Base-by-base conservation (phyloP, 1,284 basidiomycete genomes). In the Caloboletus inedulis region DNA sequence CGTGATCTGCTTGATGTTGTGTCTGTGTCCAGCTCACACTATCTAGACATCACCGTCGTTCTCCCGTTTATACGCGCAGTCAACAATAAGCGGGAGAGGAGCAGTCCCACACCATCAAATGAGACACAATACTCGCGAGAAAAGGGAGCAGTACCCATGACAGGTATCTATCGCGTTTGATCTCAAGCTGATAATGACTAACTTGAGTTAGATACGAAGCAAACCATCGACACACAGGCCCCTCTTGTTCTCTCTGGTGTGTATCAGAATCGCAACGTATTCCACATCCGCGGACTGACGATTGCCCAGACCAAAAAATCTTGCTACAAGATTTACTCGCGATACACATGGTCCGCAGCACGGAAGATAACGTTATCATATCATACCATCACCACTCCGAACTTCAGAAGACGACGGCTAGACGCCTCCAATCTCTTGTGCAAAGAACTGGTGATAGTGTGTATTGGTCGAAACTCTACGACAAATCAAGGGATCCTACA, bases 381-480 rank as follows among this genome's bases (percentile, higher is more conserved):
- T 72, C 75, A 14, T 76, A 72, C 44, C 76, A 77, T 41, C 71
- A 74, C 7, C 56, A 57, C 16, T 61, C 65, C 8, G 52, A 62
- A 6, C 52, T 62, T 13, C 61, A 65, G 25, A 66, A 65, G 30
- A 74, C 72, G 2, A 66, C 68, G 7, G 72, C 74, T 1, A 54
- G 51, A 35, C 62, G 63, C 16, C 62, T 77, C 9, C 68, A 64
- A 16, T 62, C 66, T 9, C 66, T 75, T 7, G 63, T 74, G 3
- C 59, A 67, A 23, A 65, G 71, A 58, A 70, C 71, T 2, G 72
- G 72, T 6, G 53, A 57, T 46, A 77, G 74, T 52, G 77, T 81
- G 4, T 82, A 82, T 53, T 82, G 80, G 80, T 69, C 73, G 47
- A 78, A 75, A 49, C 74, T 82, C 43, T 78, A 81, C 50, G 61